Evolutionary conservation across 345 rosid genomes (phyloP), one percentile per base, ranked within the genome.

Genomic region (Melastoma malabathricum): DNA sequence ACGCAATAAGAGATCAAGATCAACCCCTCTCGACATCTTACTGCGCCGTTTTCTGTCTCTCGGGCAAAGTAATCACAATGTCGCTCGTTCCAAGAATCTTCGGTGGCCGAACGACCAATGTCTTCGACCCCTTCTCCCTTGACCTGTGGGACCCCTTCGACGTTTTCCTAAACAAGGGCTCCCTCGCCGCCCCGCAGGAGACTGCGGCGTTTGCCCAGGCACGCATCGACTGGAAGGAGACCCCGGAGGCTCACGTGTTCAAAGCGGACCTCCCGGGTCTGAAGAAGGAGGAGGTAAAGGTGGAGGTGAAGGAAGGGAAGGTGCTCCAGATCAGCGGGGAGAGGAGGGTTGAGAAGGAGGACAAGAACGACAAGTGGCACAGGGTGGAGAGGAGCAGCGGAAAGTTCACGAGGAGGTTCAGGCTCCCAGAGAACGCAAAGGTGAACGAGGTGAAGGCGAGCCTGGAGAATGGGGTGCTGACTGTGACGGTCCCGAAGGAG

Each of bases 211-310:
- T 66, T 1, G 72, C 61, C 0, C 59, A 63, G 10, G 52, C 64
- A 0, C 68, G 70, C 15, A 56, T 70, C 8, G 78, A 73, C 54
- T 73, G 78, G 75, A 73, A 58, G 38, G 75, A 73, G 43, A 69
- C 78, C 3, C 69, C 74, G 0, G 62, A 68, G 18, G 64, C 75
- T 46, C 78, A 73, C 10, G 18, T 65, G 5, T 65, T 73, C 59
- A 60, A 58, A 12, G 75, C 69, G 9, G 75, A 69, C 5, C 72
- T 73, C 57, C 69, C 78, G 0, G 77, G 77, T 29, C 14, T 72
- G 43, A 72, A 58, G 51, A 72, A 72, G 41, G 73, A 72, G 17
- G 73, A 68, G n/a, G 75, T 73, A 34, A 73, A 73, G 51, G 74
- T 73, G 0, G 74, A 69, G 48, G 72, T 72, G 15, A 68, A 72